Base-by-base conservation (phyloP, 106 monocot genomes). In the Phalaenopsis equestris region DNA sequence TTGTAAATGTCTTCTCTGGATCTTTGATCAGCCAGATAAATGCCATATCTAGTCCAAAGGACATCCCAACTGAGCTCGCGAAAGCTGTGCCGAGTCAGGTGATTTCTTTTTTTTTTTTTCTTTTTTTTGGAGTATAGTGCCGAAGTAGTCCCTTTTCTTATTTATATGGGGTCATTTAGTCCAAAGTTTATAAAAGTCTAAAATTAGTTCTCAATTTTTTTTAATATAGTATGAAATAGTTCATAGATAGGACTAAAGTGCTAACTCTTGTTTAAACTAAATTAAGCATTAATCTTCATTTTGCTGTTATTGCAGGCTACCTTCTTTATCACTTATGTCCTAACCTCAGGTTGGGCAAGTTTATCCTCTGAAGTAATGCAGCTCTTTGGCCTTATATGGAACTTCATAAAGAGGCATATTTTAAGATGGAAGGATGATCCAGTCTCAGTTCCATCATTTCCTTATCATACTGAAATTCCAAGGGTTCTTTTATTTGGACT, bases 281-380 rank as follows among this genome's bases (percentile, higher is more conserved):
- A 10, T 55, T 41, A 19, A 21, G 5, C 45, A 78, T 19, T 61
- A n/a, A 49, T 56, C 56, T 67, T 79, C n/a, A 72, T 10, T 81
- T 78, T 55, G 72, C 47, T 80, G 45, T 41, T 91, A 18, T 80
- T 90, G 81, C 89, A 94, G 98, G 98, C 94, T 16, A 98, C 98
- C 17, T 92, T 98, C 75, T 94, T 98, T 83, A 94, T 90, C 47
- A 98, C 98, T 70, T 98, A 98, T 86, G 94, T 98, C 78, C 79
- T 98, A 67, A 98, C 98, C 12, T 98, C 98, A 49, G 98, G 98
- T n/a, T 98, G 98, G 98, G 87, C 98, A 81, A 93, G 98, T 81
- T 82, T 98, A 67, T 94, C 94, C 41, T 88, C 92, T 41, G 98
- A 98, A 87, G 38, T 88, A 36, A 90, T 98, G 87, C 94, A 92